A percentile compares a stretch with the other conserved stretches of the same genome.
These are phyloP conservation scores for Phytophthora europaea DNA, from an alignment of 352 stramenopile species.

Conservation along the genomic window DNA sequence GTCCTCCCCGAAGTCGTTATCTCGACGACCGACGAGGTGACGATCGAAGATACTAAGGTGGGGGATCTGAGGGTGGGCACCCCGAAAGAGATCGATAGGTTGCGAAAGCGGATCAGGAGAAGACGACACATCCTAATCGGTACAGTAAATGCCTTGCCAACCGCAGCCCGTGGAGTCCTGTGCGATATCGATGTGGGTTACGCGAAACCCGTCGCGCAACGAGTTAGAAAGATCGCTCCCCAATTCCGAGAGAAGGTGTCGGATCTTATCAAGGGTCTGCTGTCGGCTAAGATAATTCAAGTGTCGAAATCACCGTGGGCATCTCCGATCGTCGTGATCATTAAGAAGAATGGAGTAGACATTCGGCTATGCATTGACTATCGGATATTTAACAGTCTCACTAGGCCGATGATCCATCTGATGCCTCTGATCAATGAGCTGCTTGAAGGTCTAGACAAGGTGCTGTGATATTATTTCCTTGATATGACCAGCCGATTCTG, in stretches of 20 bases:
- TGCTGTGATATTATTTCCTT: neutral
- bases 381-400: neutral
- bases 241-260: neutral
- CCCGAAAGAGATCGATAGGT: no score
- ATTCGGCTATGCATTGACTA: neutral
- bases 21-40: no score
- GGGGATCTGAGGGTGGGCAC: no score
- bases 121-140: no score
- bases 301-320: neutral
- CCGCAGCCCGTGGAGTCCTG: no score
- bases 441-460: neutral
- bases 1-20: no score
- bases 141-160: no score
- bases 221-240: no score
- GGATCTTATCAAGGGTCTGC: neutral
- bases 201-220: no score
- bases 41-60: no score
- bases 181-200: no score
- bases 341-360: neutral
- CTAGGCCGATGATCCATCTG: neutral
- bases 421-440: neutral
- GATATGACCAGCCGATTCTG: neutral
- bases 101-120: no score
- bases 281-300: neutral
- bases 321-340: neutral